Evolutionary conservation across 2,329 filamentous ascomycete genomes (phyloP).

Genomic region (Cercospora zeae-maydis): DNA sequence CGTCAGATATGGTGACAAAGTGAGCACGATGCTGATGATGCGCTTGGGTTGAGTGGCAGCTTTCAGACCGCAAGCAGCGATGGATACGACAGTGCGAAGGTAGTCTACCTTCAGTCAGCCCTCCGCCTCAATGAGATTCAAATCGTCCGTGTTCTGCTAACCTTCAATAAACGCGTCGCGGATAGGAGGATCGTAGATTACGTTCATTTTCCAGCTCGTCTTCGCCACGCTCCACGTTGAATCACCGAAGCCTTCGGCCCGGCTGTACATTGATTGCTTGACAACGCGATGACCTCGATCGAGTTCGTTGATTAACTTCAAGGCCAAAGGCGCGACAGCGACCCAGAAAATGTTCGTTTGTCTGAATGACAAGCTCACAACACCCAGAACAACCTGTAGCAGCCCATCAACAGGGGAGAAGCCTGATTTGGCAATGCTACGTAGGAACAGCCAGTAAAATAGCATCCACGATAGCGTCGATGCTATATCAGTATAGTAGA

Average conservation of each 20-base stretch:
- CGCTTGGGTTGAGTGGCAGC: constrained; percentile 36
- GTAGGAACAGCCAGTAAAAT: constrained; percentile 56
- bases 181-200: constrained; percentile 51
- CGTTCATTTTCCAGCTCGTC: constrained; percentile 40
- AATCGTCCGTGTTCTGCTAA: constrained; percentile 26
- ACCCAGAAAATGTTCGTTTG: constrained; percentile 99
- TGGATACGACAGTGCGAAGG: constrained; percentile 53
- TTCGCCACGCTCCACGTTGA: constrained; percentile 28
- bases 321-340: constrained; percentile 66
- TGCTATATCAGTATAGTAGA: constrained; percentile 92
- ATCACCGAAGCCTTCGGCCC: constrained; percentile 33
- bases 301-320: constrained; percentile 47
- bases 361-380: constrained; percentile 69
- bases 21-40: constrained; percentile 20
- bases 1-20: constrained; percentile 51
- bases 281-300: constrained; percentile 50
- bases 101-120: constrained; percentile 25
- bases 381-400: constrained; percentile 52
- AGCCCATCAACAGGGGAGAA: constrained; percentile 20
- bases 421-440: constrained; percentile 31
- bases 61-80: constrained; percentile 55
- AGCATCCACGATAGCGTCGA: constrained; percentile 73
- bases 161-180: constrained; percentile 49
- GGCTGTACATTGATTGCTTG: constrained; percentile 32
- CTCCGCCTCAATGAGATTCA: no score